Evolutionary conservation across 1,284 basidiomycete species (phyloP).

Genomic region (Lentinula novae-zelandiae): DNA sequence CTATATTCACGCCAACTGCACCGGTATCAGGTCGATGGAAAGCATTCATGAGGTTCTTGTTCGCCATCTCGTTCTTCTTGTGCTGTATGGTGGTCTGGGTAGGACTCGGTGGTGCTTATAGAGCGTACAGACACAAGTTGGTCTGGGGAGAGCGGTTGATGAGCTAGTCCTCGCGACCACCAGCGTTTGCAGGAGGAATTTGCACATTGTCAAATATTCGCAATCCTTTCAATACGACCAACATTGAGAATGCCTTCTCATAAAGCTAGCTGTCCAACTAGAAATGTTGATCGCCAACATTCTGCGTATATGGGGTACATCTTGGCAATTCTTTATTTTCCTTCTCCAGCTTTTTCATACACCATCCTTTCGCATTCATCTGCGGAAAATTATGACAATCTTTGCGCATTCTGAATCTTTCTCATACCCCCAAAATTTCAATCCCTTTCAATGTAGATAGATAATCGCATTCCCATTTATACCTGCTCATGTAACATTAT

Average conservation of each 20-base stretch:
- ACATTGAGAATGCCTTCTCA: background rate
- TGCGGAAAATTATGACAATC: no score
- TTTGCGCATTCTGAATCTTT: no score
- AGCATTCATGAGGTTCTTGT: conserved; percentile 52
- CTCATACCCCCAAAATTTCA: background rate
- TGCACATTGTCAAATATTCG: no score
- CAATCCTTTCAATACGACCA: no score
- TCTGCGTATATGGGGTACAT: no score
- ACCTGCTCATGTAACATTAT: conserved; percentile 6
- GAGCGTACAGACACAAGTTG: conserved; percentile 65
- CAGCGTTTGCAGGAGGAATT: background rate
- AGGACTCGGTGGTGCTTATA: conserved; percentile 57
- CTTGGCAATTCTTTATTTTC: no score
- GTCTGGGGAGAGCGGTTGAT: conserved; percentile 76
- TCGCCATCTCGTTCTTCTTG: conserved; percentile 49
- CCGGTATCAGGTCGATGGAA: conserved; percentile 70
- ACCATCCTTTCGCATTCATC: no score
- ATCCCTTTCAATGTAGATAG: background rate
- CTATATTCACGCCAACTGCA: conserved; percentile 64
- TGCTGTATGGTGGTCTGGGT: conserved; percentile 61
- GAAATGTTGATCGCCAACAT: no score
- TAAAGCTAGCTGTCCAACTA: no score
- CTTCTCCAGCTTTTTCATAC: no score
- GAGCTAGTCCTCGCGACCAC: conserved; percentile 35
- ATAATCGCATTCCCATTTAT: background rate